Evolutionary conservation across 257 asterid species (phyloP).

Genomic region (Catharanthus roseus): DNA sequence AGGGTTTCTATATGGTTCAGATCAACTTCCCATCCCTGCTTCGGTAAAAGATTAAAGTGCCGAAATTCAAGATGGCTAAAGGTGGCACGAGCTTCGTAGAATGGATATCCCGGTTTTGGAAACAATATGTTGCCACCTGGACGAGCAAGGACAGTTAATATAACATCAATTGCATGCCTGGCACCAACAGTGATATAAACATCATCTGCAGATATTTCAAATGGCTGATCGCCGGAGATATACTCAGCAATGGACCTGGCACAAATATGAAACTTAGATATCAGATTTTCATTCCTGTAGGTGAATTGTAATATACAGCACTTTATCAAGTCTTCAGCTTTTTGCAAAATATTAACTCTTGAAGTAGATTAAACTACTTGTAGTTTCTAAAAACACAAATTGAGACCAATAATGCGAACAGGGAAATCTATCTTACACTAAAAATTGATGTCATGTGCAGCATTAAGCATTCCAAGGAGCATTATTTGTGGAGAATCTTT

Average conservation of each 20-base stretch:
- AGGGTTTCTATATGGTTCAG: constrained; percentile 46
- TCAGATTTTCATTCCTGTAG: neutral
- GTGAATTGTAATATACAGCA: too few relatives aligned
- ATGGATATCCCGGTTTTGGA: constrained; percentile 64
- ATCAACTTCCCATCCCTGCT: constrained; percentile 65
- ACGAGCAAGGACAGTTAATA: constrained; percentile 46
- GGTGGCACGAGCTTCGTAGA: constrained; percentile 52
- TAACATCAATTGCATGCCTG: constrained; percentile 57
- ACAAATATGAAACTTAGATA: neutral
- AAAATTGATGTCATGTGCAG: neutral
- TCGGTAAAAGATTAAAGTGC: constrained; percentile 54
- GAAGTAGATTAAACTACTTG: too few relatives aligned
- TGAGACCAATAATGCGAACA: too few relatives aligned
- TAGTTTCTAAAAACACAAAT: too few relatives aligned
- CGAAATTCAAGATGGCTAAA: constrained; percentile 53
- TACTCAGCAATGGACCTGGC: constrained; percentile 56
- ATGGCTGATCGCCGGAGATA: constrained; percentile 42
- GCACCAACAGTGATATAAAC: constrained; percentile 55
- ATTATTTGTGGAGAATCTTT: neutral
- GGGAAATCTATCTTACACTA: too few relatives aligned
- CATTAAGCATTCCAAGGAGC: neutral
- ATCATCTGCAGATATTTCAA: constrained; percentile 42
- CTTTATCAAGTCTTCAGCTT: too few relatives aligned
- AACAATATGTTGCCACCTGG: constrained; percentile 62
- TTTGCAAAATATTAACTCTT: too few relatives aligned